Percentiles rank a stretch among this genome's conserved stretches.
Conservation (phyloP, 768 basidiomycete genomes). For the Punctularia strigosozonata region DNA sequence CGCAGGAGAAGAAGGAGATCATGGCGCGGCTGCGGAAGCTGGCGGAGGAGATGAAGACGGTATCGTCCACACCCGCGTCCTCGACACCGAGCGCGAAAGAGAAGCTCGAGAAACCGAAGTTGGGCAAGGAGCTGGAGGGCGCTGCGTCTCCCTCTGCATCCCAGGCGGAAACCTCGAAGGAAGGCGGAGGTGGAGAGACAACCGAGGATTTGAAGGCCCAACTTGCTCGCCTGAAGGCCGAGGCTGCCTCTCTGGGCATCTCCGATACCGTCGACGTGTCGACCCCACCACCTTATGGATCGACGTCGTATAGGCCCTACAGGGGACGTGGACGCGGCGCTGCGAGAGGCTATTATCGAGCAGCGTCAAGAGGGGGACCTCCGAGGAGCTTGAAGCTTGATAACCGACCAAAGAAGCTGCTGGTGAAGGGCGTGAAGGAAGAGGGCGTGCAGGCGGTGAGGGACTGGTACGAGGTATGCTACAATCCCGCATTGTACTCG, state of each 20-base stretch:
- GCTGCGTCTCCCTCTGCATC: constrained; percentile 23
- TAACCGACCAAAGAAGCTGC: constrained; percentile 73
- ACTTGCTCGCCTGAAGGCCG: constrained; percentile 65
- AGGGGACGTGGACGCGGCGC: constrained; percentile 63
- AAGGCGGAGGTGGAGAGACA: constrained; percentile 35
- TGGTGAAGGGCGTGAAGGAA: constrained; percentile 56
- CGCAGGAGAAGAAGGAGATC: constrained; percentile 74
- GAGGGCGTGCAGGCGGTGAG: constrained; percentile 48
- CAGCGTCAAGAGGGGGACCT: constrained; percentile 51
- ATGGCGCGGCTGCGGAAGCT: constrained; percentile 67
- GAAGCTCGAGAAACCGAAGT: constrained; percentile 45
- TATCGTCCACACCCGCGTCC: constrained; percentile 17
- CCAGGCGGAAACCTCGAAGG: too few relatives aligned
- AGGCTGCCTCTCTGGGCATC: constrained; percentile 74
- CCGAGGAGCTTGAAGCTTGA: constrained; percentile 79
- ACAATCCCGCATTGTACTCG: background rate
- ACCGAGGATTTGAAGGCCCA: constrained; percentile 66
- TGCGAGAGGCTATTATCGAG: constrained; percentile 45
- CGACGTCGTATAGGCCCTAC: constrained; percentile 28
- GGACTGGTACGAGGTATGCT: constrained; percentile 73
- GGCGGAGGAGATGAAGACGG: constrained; percentile 62
- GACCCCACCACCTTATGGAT: constrained; percentile 24
- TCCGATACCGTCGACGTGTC: constrained; percentile 35
- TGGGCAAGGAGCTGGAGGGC: constrained; percentile 83
- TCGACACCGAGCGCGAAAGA: constrained; percentile 19